Evolutionary conservation across 345 rosid species (phyloP), one percentile per base, ranked within the genome.

Genomic region (Mercurialis annua): DNA sequence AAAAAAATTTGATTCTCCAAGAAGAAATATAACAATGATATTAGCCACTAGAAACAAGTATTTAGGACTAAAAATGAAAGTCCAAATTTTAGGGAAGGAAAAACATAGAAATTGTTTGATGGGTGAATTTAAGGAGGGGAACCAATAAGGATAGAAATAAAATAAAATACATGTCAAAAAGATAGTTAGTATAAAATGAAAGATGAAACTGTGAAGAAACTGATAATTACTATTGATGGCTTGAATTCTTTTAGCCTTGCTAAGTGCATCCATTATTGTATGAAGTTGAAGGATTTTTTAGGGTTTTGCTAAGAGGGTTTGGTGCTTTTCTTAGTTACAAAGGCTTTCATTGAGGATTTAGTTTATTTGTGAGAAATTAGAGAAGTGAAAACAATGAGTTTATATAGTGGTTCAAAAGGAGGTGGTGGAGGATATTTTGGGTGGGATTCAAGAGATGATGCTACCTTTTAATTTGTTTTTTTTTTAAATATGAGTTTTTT

Each of bases 11-110:
- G 86, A 83, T 72, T 85, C 81, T 54, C 90, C 81, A 20, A 83
- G 74, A 5, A 87, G 88, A 72, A 80, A 73, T 58, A 62, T 69
- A 38, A 87, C 74, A 43, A 87, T 87, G 54, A 74, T 77, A 66
- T 87, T 87, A 27, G 77, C 80, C 2, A 85, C 70, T 10, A 87
- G 1, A 52, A 87, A 85, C 78, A 85, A 68, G 53, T 81, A 82
- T 64, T 70, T 81, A 0, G 88, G 87, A 31, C 67, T 67, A 31
- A 62, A 68, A 29, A 73, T 61, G 20, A 64, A 82, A 36, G 81
- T 69, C 64, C 4, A 71, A 67, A 29, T 69, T 30, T 23, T 49
- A 0, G 81, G 79, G 49, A 82, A 67, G 33, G 78, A 55, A 10
- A 59, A 50, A 29, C 76, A 59, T 44, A 67, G n/a, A 29, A 69